Conservation (phyloP, 2,329 filamentous ascomycete genomes). For the Thelonectria rubi region DNA sequence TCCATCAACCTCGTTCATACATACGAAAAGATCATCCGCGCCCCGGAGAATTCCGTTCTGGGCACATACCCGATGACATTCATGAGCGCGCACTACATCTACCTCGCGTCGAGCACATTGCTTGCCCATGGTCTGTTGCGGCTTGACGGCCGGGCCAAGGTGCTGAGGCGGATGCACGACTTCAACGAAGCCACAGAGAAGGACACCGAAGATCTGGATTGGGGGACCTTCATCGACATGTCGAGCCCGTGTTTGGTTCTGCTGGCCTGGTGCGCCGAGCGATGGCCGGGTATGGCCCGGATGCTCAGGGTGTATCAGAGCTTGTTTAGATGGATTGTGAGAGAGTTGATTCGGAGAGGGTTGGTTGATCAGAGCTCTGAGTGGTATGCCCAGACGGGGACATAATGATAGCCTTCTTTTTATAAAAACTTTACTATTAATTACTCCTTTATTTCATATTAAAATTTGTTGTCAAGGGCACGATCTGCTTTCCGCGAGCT, state of each 20-base stretch:
- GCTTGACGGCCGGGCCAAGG: background rate
- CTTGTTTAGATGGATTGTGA: background rate
- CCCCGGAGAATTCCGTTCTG: conserved; percentile 2
- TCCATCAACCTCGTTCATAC: conserved; percentile 6
- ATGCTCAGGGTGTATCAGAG: conserved; percentile 11
- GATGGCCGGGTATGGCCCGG: conserved; percentile 13
- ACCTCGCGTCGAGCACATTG: conserved; percentile 7
- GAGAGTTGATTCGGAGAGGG: background rate
- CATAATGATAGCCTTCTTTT: too few relatives aligned
- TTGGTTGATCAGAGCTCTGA: background rate
- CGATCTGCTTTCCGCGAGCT: too few relatives aligned
- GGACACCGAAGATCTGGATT: background rate
- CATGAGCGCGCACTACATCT: conserved; percentile 17
- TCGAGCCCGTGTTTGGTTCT: conserved; percentile 54
- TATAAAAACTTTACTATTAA: too few relatives aligned
- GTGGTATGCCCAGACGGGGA: too few relatives aligned
- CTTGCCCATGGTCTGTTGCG: background rate
- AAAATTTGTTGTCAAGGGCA: too few relatives aligned
- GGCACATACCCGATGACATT: conserved; percentile 13
- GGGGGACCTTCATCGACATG: conserved; percentile 15
- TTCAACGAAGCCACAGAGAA: background rate
- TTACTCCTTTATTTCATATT: too few relatives aligned
- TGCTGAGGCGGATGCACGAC: background rate
- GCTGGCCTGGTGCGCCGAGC: conserved; percentile 51
- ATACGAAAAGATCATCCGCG: conserved; percentile 12